Base-by-base conservation (phyloP, 352 stramenopile species). In the Thalassiosira exigua region DNA sequence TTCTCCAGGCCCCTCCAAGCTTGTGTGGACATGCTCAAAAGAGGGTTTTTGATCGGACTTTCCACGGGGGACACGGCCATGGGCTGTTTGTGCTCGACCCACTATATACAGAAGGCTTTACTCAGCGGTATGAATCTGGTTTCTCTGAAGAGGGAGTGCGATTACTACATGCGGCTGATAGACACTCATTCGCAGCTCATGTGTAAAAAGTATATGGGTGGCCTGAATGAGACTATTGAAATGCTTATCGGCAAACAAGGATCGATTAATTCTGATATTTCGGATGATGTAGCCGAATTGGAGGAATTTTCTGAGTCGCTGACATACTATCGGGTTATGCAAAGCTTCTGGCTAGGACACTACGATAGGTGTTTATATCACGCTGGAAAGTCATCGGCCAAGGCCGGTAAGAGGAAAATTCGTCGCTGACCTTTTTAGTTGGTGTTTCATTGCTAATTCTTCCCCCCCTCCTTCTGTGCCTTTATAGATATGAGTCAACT, bases 281-380 rank as follows among this genome's bases (percentile, higher is more conserved):
- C 3, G 19, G 32, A 61, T 51, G 12, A 62, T 32, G 22, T 3
- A 14, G 12, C 11, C 19, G 42, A 21, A 46, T 14, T 22, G 24
- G 24, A 39, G 21, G 42, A 54, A 54, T 44, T 68, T 57, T 22
- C 21, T 5, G 7, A 52, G 5, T 2, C 29, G 17, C 4, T 59
- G 4, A 39, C 14, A 24, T 69, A 68, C 17, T 21, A 71, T 42
- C 3, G 27, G 17, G 60, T 48, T 21, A 53, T 72, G 19, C 29
- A 58, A 33, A 17, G 26, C 11, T 79, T 68, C 50, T 79, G 70
- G 70, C 42, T 67, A 21, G 69, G 69, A n/a, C 58, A 69, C 48
- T 66, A 61, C 58, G 59, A 71, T 0, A 54, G 58, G 39, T 78
- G 69, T 21, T 14, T 46, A 41, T 78, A 61, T 42, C 36, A 52